Base-by-base conservation (phyloP, 2,329 filamentous ascomycete genomes). In the Fusarium camptoceras region DNA sequence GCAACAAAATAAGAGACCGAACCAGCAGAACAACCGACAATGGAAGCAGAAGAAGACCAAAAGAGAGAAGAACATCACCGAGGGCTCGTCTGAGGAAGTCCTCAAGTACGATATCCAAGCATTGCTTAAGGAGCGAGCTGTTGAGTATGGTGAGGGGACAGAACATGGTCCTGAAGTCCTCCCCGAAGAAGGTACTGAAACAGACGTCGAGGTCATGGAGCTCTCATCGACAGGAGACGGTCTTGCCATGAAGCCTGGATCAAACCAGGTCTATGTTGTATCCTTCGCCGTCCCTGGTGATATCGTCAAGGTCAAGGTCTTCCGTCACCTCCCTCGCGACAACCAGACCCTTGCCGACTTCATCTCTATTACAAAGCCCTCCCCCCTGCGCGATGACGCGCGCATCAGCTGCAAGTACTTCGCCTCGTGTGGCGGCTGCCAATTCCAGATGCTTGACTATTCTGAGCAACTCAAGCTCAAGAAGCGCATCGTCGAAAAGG, bases 401-500 rank as follows among this genome's bases (percentile, higher is more conserved):
- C 88, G 92, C 24, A 86, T 97, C 73, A 86, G 86, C 59, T 99
- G 96, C 83, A 87, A 88, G 74, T 98, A 99, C 84, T 99, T 99
- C 77, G 84, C 89, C 42, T 87, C 86, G 57, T 99, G 96, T 81
- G 93, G 92, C 12, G 96, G 96, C 31, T 99, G 96, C 78, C 96
- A 99, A 81, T 94, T 98, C 80, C 96, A 99, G 83, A 98, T 98
- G 93, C 88, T 99, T 68, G 89, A 93, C 57, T 98, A 98, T 79
- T 81, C 87, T 30, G 92, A 94, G 74, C 96, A 99, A 79, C 88
- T 99, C 28, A 85, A 84, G 46, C 91, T 95, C 81, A 99, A 99
- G 84, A 90, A 88, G 77, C 86, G 87, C 63, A 92, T 98, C 65
- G 90, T 99, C 47, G 93, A 97, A 76, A 97, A 96, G 77, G 96